Percentiles rank a stretch among this genome's conserved stretches.
phyloP scores from a whole-genome alignment of 2,329 filamentous ascomycete species.

The Parascedosporium putredinis region DNA sequence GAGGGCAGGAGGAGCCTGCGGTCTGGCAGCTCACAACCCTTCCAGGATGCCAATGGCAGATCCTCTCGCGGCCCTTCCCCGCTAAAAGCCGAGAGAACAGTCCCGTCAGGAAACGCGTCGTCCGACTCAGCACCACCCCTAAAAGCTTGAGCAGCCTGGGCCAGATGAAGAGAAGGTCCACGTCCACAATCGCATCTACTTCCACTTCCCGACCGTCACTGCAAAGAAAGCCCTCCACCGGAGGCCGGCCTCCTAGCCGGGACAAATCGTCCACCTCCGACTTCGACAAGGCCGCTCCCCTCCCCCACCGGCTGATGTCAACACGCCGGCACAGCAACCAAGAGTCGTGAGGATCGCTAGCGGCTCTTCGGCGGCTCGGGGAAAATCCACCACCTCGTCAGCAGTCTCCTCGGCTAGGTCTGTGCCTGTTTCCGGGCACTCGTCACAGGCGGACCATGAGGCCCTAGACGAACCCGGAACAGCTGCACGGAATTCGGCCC shows the following conservation, averaged over 20 bases:
- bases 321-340: slow-evolving; percentile 41
- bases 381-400: slow-evolving; percentile 25
- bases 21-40: slow-evolving; percentile 35
- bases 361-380: slow-evolving; percentile 31
- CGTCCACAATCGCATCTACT: slow-evolving; percentile 38
- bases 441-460: slow-evolving; percentile 35
- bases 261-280: slow-evolving; percentile 23
- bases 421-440: slow-evolving; percentile 4
- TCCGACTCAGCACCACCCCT: slow-evolving; percentile 43
- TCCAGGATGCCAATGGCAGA: slow-evolving; percentile 16
- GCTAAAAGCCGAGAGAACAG: slow-evolving; percentile 37
- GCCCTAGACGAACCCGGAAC: slow-evolving; percentile 38
- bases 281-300: slow-evolving; percentile 7
- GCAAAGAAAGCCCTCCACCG: slow-evolving; percentile 18
- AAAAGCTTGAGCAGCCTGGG: slow-evolving; percentile 31
- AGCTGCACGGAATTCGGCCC: slow-evolving; percentile 34
- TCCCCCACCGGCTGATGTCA: slow-evolving; percentile 27
- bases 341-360: slow-evolving; percentile 45
- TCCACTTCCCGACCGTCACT: slow-evolving; percentile 24
- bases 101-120: slow-evolving; percentile 45
- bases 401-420: slow-evolving; percentile 21
- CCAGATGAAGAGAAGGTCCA: slow-evolving; percentile 36
- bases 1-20: slow-evolving; percentile 32
- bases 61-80: slow-evolving; percentile 34
- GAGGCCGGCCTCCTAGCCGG: slow-evolving; percentile 28